Evolutionary conservation across 805 yeast genomes (phyloP).

Genomic region (Zygosaccharomyces bisporus): DNA sequence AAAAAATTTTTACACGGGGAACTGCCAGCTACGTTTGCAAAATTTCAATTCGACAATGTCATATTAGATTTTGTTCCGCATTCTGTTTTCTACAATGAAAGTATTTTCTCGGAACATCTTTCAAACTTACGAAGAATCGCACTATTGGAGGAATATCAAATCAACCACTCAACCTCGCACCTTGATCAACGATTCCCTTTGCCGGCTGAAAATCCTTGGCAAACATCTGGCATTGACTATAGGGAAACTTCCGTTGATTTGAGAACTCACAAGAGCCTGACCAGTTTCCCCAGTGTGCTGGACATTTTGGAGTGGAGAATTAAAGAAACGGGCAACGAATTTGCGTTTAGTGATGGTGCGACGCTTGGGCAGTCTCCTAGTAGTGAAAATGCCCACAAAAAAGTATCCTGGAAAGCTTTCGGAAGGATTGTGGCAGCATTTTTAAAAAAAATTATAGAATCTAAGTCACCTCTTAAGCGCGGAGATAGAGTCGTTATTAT

Average conservation of each 20-base stretch:
- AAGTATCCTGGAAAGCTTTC: slow-evolving; percentile 74
- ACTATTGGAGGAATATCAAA: slow-evolving; percentile 39
- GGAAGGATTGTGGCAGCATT: slow-evolving; percentile 75
- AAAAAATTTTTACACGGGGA: slow-evolving; percentile 73
- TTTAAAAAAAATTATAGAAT: slow-evolving; percentile 62
- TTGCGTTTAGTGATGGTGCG: slow-evolving; percentile 56
- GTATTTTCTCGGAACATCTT: slow-evolving; percentile 45
- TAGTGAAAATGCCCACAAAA: slow-evolving; percentile 45
- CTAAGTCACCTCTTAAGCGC: slow-evolving; percentile 55
- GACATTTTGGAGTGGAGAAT: slow-evolving; percentile 80
- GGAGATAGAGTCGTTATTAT: slow-evolving; percentile 76
- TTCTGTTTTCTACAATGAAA: slow-evolving; percentile 33
- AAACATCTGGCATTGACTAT: slow-evolving; percentile 76
- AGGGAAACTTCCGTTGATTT: slow-evolving; percentile 75
- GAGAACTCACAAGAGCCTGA: slow-evolving; percentile 66
- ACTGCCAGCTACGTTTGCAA: slow-evolving; percentile 75
- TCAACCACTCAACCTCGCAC: slow-evolving; percentile 4
- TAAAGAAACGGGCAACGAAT: slow-evolving; percentile 65
- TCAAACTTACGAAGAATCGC: slow-evolving; percentile 62
- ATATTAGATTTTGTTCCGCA: slow-evolving; percentile 36
- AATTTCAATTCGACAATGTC: slow-evolving; percentile 48
- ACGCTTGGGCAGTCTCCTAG: slow-evolving; percentile 32
- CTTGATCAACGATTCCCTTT: background rate
- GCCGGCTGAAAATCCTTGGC: slow-evolving; percentile 38
- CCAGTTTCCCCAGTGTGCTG: slow-evolving; percentile 65